Base-by-base conservation (phyloP, 108 stramenopile genomes). In the Thalassiosira profunda region DNA sequence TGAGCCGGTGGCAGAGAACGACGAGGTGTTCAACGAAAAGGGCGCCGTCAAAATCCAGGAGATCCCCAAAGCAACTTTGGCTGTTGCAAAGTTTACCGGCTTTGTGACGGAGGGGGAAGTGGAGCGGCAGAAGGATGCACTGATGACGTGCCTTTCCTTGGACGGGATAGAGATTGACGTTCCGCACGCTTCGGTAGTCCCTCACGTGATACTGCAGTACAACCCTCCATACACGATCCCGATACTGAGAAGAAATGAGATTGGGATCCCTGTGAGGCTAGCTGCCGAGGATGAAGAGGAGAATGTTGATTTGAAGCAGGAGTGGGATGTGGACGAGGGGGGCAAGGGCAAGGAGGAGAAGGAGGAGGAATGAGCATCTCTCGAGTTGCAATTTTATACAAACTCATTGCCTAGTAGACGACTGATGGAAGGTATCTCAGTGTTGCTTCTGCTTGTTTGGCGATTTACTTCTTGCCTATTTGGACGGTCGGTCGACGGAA, bases 201-300 rank as follows among this genome's bases (percentile, higher is more conserved):
- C 88, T 9, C 92, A 96, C 65, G 72, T 91, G 15, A 77, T 98
- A 28, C 83, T 93, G 44, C 97, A 98, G 72, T 98, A 98, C 84
- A 98, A 96, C 53, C 95, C 97, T 31, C 97, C 97, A 1, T 98
- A 96, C 67, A 96, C 97, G 4, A 58, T 98, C 10, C 97, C 97
- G 5, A 91, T 96, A 70, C 70, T 96, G 40, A 74, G 94, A 28
- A 63, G 91, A 17, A 97, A 97, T 54, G 95, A 95, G 72, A 89
- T 96, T 79, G 92, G 84, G 9, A 86, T 93, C 31, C 85, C 89
- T 12, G 86, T 90, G 23, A 80, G 77, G 49, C 18, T 68, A n/a
- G 44, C 36, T 38, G 60, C 25, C 36, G 30, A 49, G 24, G 60
- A 42, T 10, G 58, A 17, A 2, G 57, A 29, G 8, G 65, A 78